A percentile compares a stretch with the other conserved stretches of the same genome.
These are phyloP conservation scores for Holtermannia corniformis DNA, from an alignment of 768 basidiomycete genomes.

Conservation along the genomic window DNA sequence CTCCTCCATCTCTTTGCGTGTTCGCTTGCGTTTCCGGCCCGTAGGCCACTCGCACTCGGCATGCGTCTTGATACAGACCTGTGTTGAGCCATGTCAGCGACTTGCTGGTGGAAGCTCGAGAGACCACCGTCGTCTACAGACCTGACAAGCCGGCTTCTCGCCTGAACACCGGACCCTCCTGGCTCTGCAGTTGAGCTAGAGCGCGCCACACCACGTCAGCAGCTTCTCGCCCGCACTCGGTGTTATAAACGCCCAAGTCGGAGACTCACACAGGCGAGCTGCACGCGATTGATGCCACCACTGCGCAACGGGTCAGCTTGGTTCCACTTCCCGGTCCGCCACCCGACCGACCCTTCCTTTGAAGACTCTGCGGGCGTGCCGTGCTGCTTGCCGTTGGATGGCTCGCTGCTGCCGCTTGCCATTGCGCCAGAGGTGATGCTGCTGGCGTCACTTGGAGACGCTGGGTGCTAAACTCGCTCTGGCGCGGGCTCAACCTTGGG, in stretches of 20 bases:
- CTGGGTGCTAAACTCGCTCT: too few relatives aligned
- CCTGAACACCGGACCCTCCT: slow-evolving; percentile 30
- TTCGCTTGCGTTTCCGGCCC: slow-evolving; percentile 33
- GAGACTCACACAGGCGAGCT: not conserved
- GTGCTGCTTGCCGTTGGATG: not conserved
- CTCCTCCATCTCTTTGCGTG: slow-evolving; percentile 37
- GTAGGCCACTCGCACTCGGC: slow-evolving; percentile 35
- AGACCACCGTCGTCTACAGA: not conserved
- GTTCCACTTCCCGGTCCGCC: too few relatives aligned
- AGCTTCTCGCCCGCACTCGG: too few relatives aligned
- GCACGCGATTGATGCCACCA: not conserved
- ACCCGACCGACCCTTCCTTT: not conserved
- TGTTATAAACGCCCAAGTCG: too few relatives aligned
- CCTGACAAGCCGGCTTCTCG: slow-evolving; percentile 19
- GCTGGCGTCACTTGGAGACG: too few relatives aligned
- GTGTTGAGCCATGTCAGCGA: not conserved
- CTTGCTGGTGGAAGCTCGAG: slow-evolving; percentile 1
- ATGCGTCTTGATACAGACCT: slow-evolving; percentile 22
- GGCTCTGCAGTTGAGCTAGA: slow-evolving; percentile 18
- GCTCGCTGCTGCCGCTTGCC: not conserved
- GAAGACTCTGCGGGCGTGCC: not conserved
- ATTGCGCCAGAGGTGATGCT: too few relatives aligned
- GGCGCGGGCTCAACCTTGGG: too few relatives aligned
- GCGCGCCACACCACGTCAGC: too few relatives aligned
- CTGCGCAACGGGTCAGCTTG: too few relatives aligned